Base-by-base conservation (phyloP, 768 basidiomycete genomes). In the Phaeotremella skinneri region DNA sequence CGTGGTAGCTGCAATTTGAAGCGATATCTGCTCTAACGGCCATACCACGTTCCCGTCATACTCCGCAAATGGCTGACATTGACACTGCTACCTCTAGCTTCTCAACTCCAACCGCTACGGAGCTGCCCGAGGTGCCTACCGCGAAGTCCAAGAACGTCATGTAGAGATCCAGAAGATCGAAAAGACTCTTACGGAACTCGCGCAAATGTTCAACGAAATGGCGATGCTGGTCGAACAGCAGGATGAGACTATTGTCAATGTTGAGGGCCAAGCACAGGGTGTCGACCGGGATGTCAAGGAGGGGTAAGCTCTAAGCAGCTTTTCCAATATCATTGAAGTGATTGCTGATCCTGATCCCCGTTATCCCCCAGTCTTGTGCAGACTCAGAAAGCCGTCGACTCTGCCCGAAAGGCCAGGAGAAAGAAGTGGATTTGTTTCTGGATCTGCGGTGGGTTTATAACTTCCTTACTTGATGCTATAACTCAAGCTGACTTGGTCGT, bases 401-500 rank as follows among this genome's bases (percentile, higher is more conserved):
- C 88, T 34, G 94, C 94, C 21, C 83, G 88, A 29, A 83, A 87
- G 30, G 94, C 94, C 21, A 86, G 94, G 60, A 90, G 87, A 79
- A 97, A 94, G 83, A 86, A 92, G 70, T 96, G 92, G 91, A 93
- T 94, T 75, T 97, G 93, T 80, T 94, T 94, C 72, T 73, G 67
- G 67, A 73, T 73, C 64, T 63, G 57, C 52, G 54, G 72, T 73
- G 57, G 39, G 72, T 73, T 27, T 7, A 27, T 45, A 32, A n/a
- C 5, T 14, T 31, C 31, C 39, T 41, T 23, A 2, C 47, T 48
- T 43, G 27, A 39, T 21, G 25, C 11, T 25, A 6, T 29, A 45
- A 47, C 20, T 52, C 32, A 30, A n/a, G 16, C 42, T 56, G 4
- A 30, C 9, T 25, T 21, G 25, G 9, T 50, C 56, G 49, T 50